These are phyloP conservation scores for Acanthamoeba sp. DNA, from an alignment of 208 protist genomes.

Conservation along the genomic window DNA sequence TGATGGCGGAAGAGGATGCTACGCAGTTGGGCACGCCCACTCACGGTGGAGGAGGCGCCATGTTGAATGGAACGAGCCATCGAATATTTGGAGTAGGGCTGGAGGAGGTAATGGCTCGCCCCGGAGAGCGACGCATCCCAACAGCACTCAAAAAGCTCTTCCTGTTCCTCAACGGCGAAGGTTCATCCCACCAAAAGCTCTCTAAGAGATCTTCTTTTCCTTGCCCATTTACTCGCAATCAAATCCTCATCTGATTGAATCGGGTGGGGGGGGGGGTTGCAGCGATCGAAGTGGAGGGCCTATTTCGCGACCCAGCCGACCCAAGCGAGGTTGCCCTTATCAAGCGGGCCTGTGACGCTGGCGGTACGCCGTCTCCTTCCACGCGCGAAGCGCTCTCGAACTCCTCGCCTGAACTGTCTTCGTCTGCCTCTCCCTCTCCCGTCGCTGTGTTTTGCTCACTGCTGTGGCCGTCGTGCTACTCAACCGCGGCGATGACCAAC, in stretches of 20 bases:
- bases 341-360: not conserved
- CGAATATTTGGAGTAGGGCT: constrained; percentile 1
- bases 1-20: not conserved
- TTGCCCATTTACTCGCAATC: not conserved
- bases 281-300: constrained; percentile 33
- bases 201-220: not conserved
- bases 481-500: too few species aligned
- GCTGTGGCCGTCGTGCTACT: not conserved
- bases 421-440: not conserved
- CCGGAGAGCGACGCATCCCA: constrained; percentile 5
- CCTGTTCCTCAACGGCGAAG: constrained; percentile 30
- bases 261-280: not conserved
- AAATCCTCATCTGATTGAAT: not conserved
- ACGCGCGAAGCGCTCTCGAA: too few species aligned
- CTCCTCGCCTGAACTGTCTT: not conserved
- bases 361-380: not conserved
- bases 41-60: too few species aligned
- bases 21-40: not conserved
- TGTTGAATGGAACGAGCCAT: not conserved
- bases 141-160: constrained; percentile 26
- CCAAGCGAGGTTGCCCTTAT: not conserved
- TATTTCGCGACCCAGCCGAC: not conserved
- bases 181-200: not conserved
- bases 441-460: not conserved
- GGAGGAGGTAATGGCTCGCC: not conserved